These are phyloP conservation scores for Psilocybe subaeruginosa DNA, from an alignment of 768 basidiomycete species.

Conservation along the genomic window DNA sequence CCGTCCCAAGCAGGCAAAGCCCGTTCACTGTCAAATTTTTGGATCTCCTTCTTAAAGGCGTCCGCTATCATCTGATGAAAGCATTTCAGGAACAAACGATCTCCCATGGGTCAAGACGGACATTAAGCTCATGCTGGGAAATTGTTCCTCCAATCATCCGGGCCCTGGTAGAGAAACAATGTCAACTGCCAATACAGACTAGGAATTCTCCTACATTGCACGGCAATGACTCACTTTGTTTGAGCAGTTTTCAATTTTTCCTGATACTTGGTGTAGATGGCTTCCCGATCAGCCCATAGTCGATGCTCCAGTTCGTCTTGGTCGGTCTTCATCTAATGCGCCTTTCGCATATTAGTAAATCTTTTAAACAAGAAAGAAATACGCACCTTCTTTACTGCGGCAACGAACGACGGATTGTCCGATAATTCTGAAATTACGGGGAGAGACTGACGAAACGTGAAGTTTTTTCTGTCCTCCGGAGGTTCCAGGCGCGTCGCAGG, in stretches of 20 bases:
- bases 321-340: conserved; percentile 55
- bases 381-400: conserved; percentile 52
- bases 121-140: conserved; percentile 72
- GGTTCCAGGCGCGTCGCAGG: neutral
- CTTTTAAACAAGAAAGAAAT: neutral
- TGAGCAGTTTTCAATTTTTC: conserved; percentile 70
- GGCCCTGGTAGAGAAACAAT: conserved; percentile 47
- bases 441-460: conserved; percentile 73
- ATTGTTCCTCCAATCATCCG: conserved; percentile 64
- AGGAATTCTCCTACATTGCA: neutral
- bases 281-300: conserved; percentile 68
- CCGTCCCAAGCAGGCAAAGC: conserved; percentile 78
- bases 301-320: conserved; percentile 71
- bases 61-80: conserved; percentile 61
- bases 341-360: neutral
- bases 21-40: conserved; percentile 69
- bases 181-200: conserved; percentile 6
- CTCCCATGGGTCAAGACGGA: conserved; percentile 30
- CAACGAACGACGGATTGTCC: conserved; percentile 53
- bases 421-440: conserved; percentile 65
- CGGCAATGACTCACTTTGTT: conserved; percentile 55
- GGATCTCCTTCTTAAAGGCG: conserved; percentile 65
- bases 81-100: neutral
- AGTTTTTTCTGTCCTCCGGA: conserved; percentile 27
- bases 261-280: conserved; percentile 66